Evolutionary conservation across 441 rosid species (phyloP), one percentile per base, ranked within the genome.

Genomic region (Raphanus hybrid): DNA sequence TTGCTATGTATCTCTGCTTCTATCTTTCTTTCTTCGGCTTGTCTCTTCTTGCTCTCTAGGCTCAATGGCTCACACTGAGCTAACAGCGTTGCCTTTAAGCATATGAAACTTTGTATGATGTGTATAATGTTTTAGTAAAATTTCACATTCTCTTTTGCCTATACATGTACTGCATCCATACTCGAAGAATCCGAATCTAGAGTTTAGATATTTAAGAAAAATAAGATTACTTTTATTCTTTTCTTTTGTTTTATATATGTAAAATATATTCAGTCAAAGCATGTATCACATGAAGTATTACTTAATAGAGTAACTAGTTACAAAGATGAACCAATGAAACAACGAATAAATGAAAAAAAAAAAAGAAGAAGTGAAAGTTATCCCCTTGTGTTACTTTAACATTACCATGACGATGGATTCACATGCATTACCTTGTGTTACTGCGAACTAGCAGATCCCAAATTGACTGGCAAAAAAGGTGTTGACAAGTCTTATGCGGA

Each of bases 1-100:
- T 82, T 95, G 87, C 88, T 95, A 65, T 95, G 93, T 86, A 86
- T 95, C 83, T 82, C 99, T 45, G 91, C 89, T 60, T 89, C 97
- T 14, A 87, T 95, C 45, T 86, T 91, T 16, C 88, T 95, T 1
- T 92, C 90, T 48, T 88, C 98, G 3, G 90, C 91, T 80, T 83
- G 92, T 85, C 96, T 95, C 63, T 93, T 76, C 84, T 86, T 95
- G 75, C 89, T 95, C 45, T 84, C 97, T 50, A 93, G 82, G 92
- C 98, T 95, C 67, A 83, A 78, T 59, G 90, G 78, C 43, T 83
- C 88, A 1, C 87, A 86, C 34, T 85, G 81, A 90, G 67, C 55
- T 41, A 16, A 45, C 58, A 5, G 34, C 59, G 41, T 27, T 73
- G 32, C 43, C 60, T 3, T 57, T 1, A 39, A 39, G 73, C 23